Conservation (phyloP, 768 basidiomycete genomes). For the Suillus subluteus region DNA sequence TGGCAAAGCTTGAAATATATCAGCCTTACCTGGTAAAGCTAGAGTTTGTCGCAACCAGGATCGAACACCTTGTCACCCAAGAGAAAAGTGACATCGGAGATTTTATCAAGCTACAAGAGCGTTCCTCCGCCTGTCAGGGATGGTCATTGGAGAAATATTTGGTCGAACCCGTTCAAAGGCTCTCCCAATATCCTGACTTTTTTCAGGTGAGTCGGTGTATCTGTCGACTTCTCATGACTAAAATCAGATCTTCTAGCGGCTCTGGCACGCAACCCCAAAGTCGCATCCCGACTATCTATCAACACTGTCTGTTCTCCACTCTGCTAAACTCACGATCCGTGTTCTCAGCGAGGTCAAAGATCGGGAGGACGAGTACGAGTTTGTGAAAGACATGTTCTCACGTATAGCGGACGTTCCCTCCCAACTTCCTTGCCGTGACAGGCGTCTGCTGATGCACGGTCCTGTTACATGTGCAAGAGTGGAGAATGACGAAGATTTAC, state of each 20-base stretch:
- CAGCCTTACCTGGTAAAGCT: slow-evolving; percentile 84
- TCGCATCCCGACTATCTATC: slow-evolving; percentile 72
- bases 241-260: slow-evolving; percentile 49
- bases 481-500: slow-evolving; percentile 32
- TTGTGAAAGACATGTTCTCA: slow-evolving; percentile 60
- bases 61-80: slow-evolving; percentile 53
- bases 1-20: slow-evolving; percentile 76
- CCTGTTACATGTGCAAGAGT: slow-evolving; percentile 48
- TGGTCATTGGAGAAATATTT: slow-evolving; percentile 72
- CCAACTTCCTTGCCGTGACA: slow-evolving; percentile 68
- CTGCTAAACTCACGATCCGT: slow-evolving; percentile 71
- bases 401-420: slow-evolving; percentile 62
- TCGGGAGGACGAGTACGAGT: slow-evolving; percentile 85
- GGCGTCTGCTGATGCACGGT: slow-evolving; percentile 76
- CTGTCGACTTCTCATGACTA: slow-evolving; percentile 3
- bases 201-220: slow-evolving; percentile 62
- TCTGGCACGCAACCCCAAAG: slow-evolving; percentile 71
- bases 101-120: slow-evolving; percentile 74
- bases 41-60: slow-evolving; percentile 56
- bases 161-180: slow-evolving; percentile 73
- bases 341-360: slow-evolving; percentile 85
- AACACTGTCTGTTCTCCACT: slow-evolving; percentile 64
- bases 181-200: slow-evolving; percentile 70
- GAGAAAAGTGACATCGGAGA: slow-evolving; percentile 78
- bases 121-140: slow-evolving; percentile 53